phyloP scores from a whole-genome alignment of 2,329 filamentous ascomycete genomes.

The Apiospora pterosperma region DNA sequence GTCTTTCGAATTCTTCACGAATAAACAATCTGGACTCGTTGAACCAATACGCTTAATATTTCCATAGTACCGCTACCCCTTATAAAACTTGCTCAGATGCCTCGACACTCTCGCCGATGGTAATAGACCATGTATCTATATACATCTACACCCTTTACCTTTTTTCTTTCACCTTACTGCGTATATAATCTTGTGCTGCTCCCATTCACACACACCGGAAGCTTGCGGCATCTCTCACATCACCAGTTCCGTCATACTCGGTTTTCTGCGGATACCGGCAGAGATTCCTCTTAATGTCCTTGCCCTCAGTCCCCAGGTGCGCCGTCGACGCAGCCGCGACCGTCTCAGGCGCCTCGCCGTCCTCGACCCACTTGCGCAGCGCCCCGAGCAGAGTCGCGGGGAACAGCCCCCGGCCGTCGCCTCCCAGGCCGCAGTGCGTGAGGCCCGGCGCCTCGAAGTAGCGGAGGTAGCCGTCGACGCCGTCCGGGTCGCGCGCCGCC shows the following conservation, averaged over 20 bases:
- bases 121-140: too few species aligned
- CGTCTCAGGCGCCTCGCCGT: not conserved
- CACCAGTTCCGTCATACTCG: not conserved
- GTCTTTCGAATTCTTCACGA: too few species aligned
- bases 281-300: not conserved
- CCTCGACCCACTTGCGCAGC: not conserved
- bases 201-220: not conserved
- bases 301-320: not conserved
- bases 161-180: too few species aligned
- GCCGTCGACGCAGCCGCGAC: not conserved
- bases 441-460: constrained; percentile 1
- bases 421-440: not conserved
- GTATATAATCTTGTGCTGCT: too few species aligned
- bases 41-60: too few species aligned
- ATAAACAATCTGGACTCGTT: too few species aligned
- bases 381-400: not conserved
- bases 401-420: not conserved
- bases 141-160: too few species aligned
- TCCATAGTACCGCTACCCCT: too few species aligned
- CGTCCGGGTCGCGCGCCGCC: not conserved
- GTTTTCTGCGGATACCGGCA: not conserved
- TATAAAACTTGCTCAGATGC: too few species aligned
- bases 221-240: not conserved
- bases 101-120: too few species aligned
- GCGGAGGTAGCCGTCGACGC: not conserved